Evolutionary conservation across 345 rosid genomes (phyloP).

Genomic region (Pseudoturritis turrita): DNA sequence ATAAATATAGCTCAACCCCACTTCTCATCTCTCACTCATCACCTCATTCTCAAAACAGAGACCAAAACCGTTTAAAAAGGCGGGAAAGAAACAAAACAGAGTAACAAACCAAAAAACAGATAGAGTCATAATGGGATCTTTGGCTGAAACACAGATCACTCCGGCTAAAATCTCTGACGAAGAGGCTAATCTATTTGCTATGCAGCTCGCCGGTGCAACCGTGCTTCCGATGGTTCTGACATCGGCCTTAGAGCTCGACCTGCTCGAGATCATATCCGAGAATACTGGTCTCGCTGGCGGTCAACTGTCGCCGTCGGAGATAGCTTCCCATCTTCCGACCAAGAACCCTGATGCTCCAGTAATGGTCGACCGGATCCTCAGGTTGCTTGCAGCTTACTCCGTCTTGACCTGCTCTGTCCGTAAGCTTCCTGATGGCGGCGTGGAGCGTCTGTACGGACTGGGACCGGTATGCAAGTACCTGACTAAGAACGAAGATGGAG

Average conservation of each 20-base stretch:
- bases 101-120: background rate
- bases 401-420: conserved; percentile 47
- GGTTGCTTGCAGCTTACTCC: conserved; percentile 61
- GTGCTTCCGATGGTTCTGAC: conserved; percentile 81
- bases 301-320: conserved; percentile 44
- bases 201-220: conserved; percentile 67
- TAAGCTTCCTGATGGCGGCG: conserved; percentile 35
- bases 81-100: background rate
- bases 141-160: conserved; percentile 56
- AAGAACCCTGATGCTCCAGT: conserved; percentile 65
- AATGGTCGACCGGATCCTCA: conserved; percentile 64
- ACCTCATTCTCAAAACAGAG: background rate
- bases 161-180: conserved; percentile 59
- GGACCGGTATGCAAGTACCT: conserved; percentile 76
- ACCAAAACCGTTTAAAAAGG: background rate
- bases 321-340: conserved; percentile 67
- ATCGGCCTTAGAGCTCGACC: conserved; percentile 72
- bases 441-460: conserved; percentile 62
- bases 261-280: conserved; percentile 70
- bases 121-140: conserved; percentile 49
- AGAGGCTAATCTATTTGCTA: conserved; percentile 62
- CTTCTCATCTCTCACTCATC: conserved; percentile 1
- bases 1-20: background rate
- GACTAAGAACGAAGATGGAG: conserved; percentile 67
- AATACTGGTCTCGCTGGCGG: conserved; percentile 39